Percentiles rank a stretch among this genome's conserved stretches.
These are phyloP conservation scores for Wickerhamomyces xylosicus DNA, from an alignment of 805 yeast genomes.

Conservation along the genomic window DNA sequence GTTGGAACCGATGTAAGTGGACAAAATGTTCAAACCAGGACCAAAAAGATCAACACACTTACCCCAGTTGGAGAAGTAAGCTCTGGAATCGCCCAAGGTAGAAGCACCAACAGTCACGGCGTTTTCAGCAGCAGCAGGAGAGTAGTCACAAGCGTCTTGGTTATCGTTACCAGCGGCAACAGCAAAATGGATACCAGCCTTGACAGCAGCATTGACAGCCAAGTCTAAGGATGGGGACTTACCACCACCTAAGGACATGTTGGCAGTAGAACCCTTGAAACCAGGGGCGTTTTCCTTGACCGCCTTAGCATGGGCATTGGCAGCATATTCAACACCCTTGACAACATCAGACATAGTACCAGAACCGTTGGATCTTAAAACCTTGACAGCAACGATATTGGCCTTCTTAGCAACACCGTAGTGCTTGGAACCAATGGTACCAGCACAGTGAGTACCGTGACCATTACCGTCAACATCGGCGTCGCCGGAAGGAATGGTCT, in stretches of 20 bases:
- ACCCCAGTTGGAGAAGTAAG: conserved; percentile 93
- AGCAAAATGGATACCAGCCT: conserved; percentile 83
- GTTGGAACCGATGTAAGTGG: conserved; percentile 73
- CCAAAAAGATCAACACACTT: conserved; percentile 94
- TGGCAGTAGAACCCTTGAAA: conserved; percentile 79
- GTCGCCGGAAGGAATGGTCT: conserved; percentile 65
- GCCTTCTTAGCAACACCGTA: conserved; percentile 85
- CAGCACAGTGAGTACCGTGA: conserved; percentile 97
- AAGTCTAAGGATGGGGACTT: conserved; percentile 76
- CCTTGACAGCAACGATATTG: conserved; percentile 73
- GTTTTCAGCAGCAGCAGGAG: conserved; percentile 81
- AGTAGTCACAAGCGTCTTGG: conserved; percentile 83
- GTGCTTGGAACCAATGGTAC: conserved; percentile 72
- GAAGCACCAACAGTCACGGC: conserved; percentile 96
- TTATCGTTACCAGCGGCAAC: conserved; percentile 96
- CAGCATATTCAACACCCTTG: conserved; percentile 79
- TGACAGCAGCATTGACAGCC: conserved; percentile 85
- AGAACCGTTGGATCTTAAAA: conserved; percentile 70
- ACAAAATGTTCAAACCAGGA: conserved; percentile 85
- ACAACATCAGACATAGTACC: conserved; percentile 80
- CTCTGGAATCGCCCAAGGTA: conserved; percentile 79
- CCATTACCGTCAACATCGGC: conserved; percentile 77
- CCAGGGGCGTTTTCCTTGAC: conserved; percentile 45
- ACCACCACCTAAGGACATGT: conserved; percentile 94
- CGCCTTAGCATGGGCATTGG: conserved; percentile 53